Evolutionary conservation across 305 asterid species (phyloP).

Genomic region (Fraxinus sp.): DNA sequence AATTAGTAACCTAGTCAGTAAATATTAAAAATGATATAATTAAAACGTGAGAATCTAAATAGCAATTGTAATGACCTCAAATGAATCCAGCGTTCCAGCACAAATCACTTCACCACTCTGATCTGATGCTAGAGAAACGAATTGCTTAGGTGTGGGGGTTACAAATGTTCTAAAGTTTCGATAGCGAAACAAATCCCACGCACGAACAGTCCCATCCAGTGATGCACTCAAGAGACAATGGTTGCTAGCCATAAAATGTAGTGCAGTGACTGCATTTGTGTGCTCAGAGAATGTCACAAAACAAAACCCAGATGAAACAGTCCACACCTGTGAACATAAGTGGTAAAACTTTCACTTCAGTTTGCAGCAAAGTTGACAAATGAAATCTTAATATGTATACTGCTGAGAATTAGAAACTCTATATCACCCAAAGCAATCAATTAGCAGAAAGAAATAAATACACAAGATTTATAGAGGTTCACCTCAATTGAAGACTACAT

Average conservation of each 20-base stretch:
- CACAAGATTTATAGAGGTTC: no score
- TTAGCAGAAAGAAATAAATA: background rate
- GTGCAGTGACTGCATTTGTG: constrained; percentile 86
- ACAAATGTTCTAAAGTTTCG: constrained; percentile 91
- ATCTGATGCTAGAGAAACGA: constrained; percentile 91
- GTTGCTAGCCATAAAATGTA: constrained; percentile 84
- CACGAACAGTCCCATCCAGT: constrained; percentile 96
- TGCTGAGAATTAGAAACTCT: background rate
- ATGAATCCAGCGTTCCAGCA: constrained; percentile 98
- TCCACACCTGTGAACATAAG: constrained; percentile 76
- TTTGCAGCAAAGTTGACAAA: background rate
- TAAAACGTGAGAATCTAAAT: constrained; percentile 15
- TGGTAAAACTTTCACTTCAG: constrained; percentile 17
- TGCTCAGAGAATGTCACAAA: constrained; percentile 94
- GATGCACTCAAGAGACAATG: constrained; percentile 94
- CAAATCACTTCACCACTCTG: constrained; percentile 98
- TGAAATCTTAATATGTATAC: background rate
- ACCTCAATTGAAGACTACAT: background rate
- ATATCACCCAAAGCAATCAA: background rate
- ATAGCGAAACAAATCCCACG: constrained; percentile 93
- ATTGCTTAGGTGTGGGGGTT: constrained; percentile 88
- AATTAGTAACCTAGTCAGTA: constrained; percentile 28
- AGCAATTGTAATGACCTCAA: constrained; percentile 62
- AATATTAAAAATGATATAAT: constrained; percentile 8
- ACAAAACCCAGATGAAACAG: constrained; percentile 86